phyloP scores from a whole-genome alignment of 2,329 filamentous ascomycete species.

The Leptographium procerum region DNA sequence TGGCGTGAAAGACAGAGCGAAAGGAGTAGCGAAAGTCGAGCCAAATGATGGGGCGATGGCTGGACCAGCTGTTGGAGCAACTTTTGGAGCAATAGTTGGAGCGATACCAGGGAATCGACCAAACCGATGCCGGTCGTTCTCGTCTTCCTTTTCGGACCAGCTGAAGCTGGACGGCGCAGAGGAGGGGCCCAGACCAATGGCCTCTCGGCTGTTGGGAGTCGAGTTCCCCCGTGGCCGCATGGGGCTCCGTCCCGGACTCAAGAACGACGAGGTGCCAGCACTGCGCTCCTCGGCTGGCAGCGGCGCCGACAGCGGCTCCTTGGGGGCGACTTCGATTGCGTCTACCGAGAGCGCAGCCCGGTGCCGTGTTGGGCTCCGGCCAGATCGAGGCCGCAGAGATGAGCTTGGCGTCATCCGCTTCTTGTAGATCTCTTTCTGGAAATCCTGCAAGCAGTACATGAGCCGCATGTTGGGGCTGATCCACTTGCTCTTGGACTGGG shows the following conservation, averaged over 20 bases:
- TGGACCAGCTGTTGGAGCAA: no score
- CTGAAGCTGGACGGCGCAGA: constrained; percentile 54
- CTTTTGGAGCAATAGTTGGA: background rate
- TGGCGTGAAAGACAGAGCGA: background rate
- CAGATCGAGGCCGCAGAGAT: constrained; percentile 36
- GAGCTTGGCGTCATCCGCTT: constrained; percentile 34
- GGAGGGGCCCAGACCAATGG: constrained; percentile 50
- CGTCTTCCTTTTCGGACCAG: constrained; percentile 41
- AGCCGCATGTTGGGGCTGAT: constrained; percentile 88
- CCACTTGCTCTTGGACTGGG: constrained; percentile 73
- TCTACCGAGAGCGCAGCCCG: constrained; percentile 49
- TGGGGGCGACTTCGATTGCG: constrained; percentile 38
- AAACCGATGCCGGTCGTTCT: constrained; percentile 26
- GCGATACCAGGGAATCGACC: constrained; percentile 26
- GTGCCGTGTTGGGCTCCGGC: constrained; percentile 48
- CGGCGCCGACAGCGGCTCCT: constrained; percentile 50
- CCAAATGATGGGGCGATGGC: background rate
- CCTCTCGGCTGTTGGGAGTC: constrained; percentile 32
- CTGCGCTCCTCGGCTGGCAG: constrained; percentile 42
- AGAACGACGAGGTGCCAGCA: constrained; percentile 13
- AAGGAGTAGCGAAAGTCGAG: background rate
- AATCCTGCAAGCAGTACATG: constrained; percentile 81
- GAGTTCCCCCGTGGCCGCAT: constrained; percentile 41
- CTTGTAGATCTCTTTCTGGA: constrained; percentile 51
- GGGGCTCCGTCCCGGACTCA: constrained; percentile 27